Conservation (phyloP, 2,329 filamentous ascomycete species). For the Xylariaceae sp. region DNA sequence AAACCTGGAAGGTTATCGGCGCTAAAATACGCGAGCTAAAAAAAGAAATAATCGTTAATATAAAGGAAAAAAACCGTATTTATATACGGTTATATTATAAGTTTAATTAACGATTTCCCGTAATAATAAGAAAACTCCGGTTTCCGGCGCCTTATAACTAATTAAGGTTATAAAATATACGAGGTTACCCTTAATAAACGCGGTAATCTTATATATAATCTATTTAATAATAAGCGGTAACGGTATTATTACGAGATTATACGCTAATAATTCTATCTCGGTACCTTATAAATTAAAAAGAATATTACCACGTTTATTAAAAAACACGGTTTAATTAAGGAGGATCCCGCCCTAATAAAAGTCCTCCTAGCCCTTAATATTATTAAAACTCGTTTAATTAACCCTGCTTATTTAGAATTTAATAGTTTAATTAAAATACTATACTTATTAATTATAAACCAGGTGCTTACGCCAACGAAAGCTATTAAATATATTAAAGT, state of each 20-base stretch:
- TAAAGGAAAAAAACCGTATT: slow-evolving; percentile 1
- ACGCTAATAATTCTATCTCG: slow-evolving; percentile 1
- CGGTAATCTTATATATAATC: slow-evolving; percentile 4
- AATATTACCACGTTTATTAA: neutral
- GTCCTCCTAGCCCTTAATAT: slow-evolving; percentile 6
- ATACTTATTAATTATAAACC: slow-evolving; percentile 7
- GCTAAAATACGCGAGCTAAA: slow-evolving; percentile 3
- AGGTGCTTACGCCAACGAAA: slow-evolving; percentile 4
- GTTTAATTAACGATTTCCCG: slow-evolving; percentile 4
- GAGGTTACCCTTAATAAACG: slow-evolving; percentile 4
- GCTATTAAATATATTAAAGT: slow-evolving; percentile 6
- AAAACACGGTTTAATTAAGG: slow-evolving; percentile 2
- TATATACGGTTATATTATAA: slow-evolving; percentile 4
- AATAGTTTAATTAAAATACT: slow-evolving; percentile 5
- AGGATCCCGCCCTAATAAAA: neutral
- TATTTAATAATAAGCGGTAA: slow-evolving; percentile 4
- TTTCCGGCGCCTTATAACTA: slow-evolving; percentile 2
- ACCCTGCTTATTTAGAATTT: slow-evolving; percentile 5
- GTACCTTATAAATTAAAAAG: slow-evolving; percentile 2
- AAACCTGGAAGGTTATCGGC: slow-evolving; percentile 5
- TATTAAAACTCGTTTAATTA: slow-evolving; percentile 2
- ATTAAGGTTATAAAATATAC: slow-evolving; percentile 4
- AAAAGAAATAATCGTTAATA: slow-evolving; percentile 4
- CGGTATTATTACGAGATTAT: slow-evolving; percentile 6
- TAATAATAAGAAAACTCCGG: slow-evolving; percentile 6